Base-by-base conservation (phyloP, 1,284 basidiomycete genomes). In the Ganoderma sp. region DNA sequence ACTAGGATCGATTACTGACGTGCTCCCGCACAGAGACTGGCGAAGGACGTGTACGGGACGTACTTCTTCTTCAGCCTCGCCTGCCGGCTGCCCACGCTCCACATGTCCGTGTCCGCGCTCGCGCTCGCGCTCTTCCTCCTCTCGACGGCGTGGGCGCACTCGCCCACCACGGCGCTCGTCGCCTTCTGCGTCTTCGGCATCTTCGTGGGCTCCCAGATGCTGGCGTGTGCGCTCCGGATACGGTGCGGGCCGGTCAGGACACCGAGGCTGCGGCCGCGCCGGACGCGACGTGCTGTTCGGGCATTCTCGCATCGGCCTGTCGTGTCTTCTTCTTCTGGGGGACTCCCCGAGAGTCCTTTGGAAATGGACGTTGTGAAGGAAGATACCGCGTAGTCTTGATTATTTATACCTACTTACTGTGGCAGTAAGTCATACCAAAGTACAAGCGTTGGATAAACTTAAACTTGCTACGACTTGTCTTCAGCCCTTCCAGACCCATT, bases 21-120 rank as follows among this genome's bases (percentile, higher is more conserved):
- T 56, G 7, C 28, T 17, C 43, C 15, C 10, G 22, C 61, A 22
- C 75, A 90, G 87, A 76, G 66, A 28, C 82, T 86, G 60, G 86
- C 90, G 0, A 77, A 76, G 12, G 90, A 90, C 74, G 71, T 91
- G 22, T 88, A 87, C 73, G 81, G 79, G 41, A 83, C 84, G 12
- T 90, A 88, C 75, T 81, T 89, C 67, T 91, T 90, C 79, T 91
- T 92, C 77, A 81, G 86, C 48, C 81, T 92, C 22, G 86, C 87
- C 2, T 83, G 90, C 12, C 84, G 90, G 34, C 79, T 90, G 28
- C 90, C 90, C 0, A 82, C 85, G 0, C 69, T 90, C 15, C 86
- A 85, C 75, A 84, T 88, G 81, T 81, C 89, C 68, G 66, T 82
- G 50, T 84, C 88, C 14, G 81, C 85, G 0, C 61, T 85, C 28